Conservation (phyloP, 345 rosid genomes). For the Pistacia vera region DNA sequence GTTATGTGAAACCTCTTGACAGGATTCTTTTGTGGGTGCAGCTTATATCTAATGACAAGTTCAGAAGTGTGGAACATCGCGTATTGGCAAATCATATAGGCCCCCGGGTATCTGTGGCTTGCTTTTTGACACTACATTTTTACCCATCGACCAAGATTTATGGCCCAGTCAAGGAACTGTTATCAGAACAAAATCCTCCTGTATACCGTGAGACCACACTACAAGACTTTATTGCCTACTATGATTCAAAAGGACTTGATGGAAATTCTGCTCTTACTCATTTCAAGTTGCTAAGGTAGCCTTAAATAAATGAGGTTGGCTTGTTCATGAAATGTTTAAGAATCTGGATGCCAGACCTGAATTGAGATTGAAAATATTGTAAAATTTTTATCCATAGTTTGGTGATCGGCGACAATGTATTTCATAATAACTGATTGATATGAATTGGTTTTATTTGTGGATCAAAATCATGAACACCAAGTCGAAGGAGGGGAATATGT, state of each 20-base stretch:
- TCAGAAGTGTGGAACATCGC: conserved; percentile 44
- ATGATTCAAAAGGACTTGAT: conserved; percentile 35
- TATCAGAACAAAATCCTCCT: conserved; percentile 44
- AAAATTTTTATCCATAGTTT: neutral
- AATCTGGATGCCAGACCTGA: neutral
- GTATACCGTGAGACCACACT: conserved; percentile 32
- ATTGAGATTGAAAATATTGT: neutral
- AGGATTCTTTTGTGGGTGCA: conserved; percentile 18
- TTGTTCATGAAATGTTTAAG: neutral
- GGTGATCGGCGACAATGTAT: too few species aligned
- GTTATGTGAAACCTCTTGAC: neutral
- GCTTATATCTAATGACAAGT: conserved; percentile 49
- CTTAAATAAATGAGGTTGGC: neutral
- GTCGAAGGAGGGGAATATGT: too few species aligned
- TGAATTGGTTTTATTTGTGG: too few species aligned
- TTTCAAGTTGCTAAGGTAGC: conserved; percentile 30
- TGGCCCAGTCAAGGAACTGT: conserved; percentile 45
- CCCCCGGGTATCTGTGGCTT: conserved; percentile 37
- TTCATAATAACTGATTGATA: too few species aligned
- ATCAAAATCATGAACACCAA: too few species aligned
- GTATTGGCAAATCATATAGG: conserved; percentile 45
- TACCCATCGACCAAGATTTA: conserved; percentile 14
- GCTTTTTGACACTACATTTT: conserved; percentile 30
- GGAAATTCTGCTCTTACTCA: conserved; percentile 39
- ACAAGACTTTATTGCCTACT: conserved; percentile 24